Conservation (phyloP, 768 basidiomycete genomes). For the Guyanaporus albipodus region DNA sequence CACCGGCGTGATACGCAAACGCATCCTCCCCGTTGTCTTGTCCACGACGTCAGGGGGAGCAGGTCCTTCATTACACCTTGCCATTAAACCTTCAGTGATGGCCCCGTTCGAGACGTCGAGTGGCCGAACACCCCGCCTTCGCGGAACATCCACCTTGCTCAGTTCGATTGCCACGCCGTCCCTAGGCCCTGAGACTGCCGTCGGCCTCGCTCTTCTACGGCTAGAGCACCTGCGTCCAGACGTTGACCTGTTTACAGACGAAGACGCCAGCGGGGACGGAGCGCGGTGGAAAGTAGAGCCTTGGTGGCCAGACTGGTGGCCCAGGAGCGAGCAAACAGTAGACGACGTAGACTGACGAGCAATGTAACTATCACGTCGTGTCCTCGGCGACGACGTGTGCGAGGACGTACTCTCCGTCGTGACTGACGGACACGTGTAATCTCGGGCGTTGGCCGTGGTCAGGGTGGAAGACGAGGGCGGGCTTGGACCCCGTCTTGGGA, state of each 20-base stretch:
- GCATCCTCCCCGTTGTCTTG: slow-evolving; percentile 73
- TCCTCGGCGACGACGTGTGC: slow-evolving; percentile 62
- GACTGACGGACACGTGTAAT: slow-evolving; percentile 72
- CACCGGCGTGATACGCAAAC: slow-evolving; percentile 86
- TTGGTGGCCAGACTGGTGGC: slow-evolving; percentile 72
- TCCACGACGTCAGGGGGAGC: slow-evolving; percentile 33
- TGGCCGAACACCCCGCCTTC: slow-evolving; percentile 47
- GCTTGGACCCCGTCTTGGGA: slow-evolving; percentile 37
- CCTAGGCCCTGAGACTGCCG: slow-evolving; percentile 29
- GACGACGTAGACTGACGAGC: slow-evolving; percentile 18
- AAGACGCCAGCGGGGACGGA: slow-evolving; percentile 11
- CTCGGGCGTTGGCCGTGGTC: background rate
- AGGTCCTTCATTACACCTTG: slow-evolving; percentile 19
- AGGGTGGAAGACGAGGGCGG: slow-evolving; percentile 35
- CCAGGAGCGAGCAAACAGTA: slow-evolving; percentile 23
- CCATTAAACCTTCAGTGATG: slow-evolving; percentile 23
- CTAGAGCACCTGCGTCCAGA: slow-evolving; percentile 57
- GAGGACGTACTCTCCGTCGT: slow-evolving; percentile 76
- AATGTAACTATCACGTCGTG: slow-evolving; percentile 33
- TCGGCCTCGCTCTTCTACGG: slow-evolving; percentile 78
- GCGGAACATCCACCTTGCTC: slow-evolving; percentile 74
- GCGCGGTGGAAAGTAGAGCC: slow-evolving; percentile 45
- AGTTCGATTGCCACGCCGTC: slow-evolving; percentile 40
- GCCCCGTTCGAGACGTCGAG: slow-evolving; percentile 5
- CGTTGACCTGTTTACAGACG: slow-evolving; percentile 17